These are phyloP conservation scores for Backusella australiensis DNA, from an alignment of 192 early-diverging fungal species.

Conservation along the genomic window DNA sequence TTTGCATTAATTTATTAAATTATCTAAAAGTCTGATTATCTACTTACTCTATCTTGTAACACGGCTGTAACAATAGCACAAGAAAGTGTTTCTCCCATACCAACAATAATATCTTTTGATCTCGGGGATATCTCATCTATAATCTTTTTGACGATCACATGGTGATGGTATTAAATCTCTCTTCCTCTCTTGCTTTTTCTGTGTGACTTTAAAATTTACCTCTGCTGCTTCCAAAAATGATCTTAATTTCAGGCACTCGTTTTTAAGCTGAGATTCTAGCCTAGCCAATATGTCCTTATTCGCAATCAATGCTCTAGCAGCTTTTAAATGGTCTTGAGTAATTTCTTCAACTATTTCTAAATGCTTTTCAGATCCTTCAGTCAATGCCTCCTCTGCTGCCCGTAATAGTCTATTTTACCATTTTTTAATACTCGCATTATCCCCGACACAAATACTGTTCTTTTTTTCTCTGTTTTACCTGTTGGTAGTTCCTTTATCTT, in stretches of 20 bases:
- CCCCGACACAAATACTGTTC: background rate
- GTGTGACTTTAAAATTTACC: conserved; percentile 16
- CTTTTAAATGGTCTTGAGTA: conserved; percentile 66
- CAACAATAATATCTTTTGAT: conserved; percentile 88
- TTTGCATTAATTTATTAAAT: background rate
- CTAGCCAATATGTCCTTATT: conserved; percentile 38
- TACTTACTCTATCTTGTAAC: conserved; percentile 49
- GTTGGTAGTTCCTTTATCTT: conserved; percentile 84
- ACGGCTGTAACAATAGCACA: conserved; percentile 78
- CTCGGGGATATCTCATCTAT: conserved; percentile 92
- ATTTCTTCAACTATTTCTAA: conserved; percentile 78
- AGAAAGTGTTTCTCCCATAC: conserved; percentile 85
- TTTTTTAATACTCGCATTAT: background rate
- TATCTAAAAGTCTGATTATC: background rate
- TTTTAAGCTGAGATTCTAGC: conserved; percentile 54
- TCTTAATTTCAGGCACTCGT: conserved; percentile 68
- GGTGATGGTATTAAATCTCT: background rate
- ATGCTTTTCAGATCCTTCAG: conserved; percentile 36
- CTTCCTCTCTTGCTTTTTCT: background rate
- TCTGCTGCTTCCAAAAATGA: conserved; percentile 87
- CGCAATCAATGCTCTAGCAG: conserved; percentile 50
- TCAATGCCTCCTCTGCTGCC: conserved; percentile 32
- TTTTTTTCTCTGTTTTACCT: conserved; percentile 37
- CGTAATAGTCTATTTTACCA: conserved; percentile 40
- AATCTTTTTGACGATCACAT: conserved; percentile 40